These are phyloP conservation scores for Boletus sp. DNA, from an alignment of 768 basidiomycete genomes.

Conservation along the genomic window DNA sequence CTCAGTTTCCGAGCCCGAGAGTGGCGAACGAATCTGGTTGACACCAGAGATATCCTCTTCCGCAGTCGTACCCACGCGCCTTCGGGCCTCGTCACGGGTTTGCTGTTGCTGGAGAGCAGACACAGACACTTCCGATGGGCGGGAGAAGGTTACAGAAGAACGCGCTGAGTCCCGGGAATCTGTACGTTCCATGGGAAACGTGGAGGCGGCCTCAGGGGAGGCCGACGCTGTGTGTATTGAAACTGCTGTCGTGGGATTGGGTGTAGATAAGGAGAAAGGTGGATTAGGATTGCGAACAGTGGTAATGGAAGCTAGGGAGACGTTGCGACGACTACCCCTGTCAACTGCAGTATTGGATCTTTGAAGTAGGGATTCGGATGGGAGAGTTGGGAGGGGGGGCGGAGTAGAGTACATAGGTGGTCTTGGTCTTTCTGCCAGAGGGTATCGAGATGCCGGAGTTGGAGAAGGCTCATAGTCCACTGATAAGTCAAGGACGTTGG, in stretches of 20 bases:
- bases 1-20: conserved; percentile 51
- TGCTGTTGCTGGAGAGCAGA: conserved; percentile 56
- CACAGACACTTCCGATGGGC: conserved; percentile 53
- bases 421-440: conserved; percentile 39
- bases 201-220: conserved; percentile 31
- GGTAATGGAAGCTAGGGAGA: conserved; percentile 41
- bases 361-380: conserved; percentile 49
- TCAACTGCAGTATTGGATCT: conserved; percentile 24
- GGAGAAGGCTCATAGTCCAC: conserved; percentile 45
- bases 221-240: conserved; percentile 63
- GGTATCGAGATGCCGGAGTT: conserved; percentile 39
- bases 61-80: conserved; percentile 30
- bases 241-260: conserved; percentile 62
- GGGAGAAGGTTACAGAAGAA: conserved; percentile 61
- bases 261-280: conserved; percentile 49
- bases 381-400: conserved; percentile 55
- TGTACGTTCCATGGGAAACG: conserved; percentile 38
- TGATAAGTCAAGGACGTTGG: conserved; percentile 30
- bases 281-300: conserved; percentile 44
- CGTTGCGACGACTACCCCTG: conserved; percentile 36
- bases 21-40: conserved; percentile 27
- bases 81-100: conserved; percentile 34
- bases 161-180: conserved; percentile 46
- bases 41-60: conserved; percentile 24
- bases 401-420: conserved; percentile 50